Evolutionary conservation across 1,139 yeast genomes (phyloP), one percentile per base, ranked within the genome.

Genomic region (Saccharomyces pastorianus): DNA sequence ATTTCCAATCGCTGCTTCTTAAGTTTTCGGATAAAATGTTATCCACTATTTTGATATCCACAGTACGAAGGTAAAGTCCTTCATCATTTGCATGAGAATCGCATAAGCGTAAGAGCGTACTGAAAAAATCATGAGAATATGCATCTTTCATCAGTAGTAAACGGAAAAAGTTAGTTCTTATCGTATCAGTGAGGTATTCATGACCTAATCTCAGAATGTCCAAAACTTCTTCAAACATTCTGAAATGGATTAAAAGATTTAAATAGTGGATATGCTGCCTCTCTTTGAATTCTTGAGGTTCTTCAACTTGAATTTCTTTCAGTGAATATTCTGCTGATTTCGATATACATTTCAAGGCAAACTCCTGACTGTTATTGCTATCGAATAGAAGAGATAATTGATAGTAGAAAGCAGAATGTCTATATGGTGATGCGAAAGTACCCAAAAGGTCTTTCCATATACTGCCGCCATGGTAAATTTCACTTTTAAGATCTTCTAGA

Each of bases 21-120:
- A 64, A 46, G 32, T 60, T 62, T 6, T 60, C 47, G 1, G 38
- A 46, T 8, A 68, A 46, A 76, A 76, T 46, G 78, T 76, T 55
- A 73, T 76, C 66, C 78, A 72, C 50, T 77, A 71, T 66, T 78
- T 81, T 62, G 78, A 65, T 47, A 80, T 80, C 71, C 41, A 59
- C 59, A 4, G 56, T 46, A 4, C 62, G 55, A 29, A 68, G 54
- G 44, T 55, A 61, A 14, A 59, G 26, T 4, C 6, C 26, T 6
- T 13, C 44, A 2, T 59, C 57, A 6, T 58, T 20, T 2, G 32
- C 48, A 38, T 53, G 34, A 2, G 53, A 51, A n/a, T 57, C 52
- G 47, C 68, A 65, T 6, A 60, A 46, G 20, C 54, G 57, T 42
- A 67, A 51, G 28, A 68, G 52, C 1, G 60, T 66, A 4, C 65